Evolutionary conservation across 1,139 yeast genomes (phyloP).

Genomic region (Meyerozyma carpophila): DNA sequence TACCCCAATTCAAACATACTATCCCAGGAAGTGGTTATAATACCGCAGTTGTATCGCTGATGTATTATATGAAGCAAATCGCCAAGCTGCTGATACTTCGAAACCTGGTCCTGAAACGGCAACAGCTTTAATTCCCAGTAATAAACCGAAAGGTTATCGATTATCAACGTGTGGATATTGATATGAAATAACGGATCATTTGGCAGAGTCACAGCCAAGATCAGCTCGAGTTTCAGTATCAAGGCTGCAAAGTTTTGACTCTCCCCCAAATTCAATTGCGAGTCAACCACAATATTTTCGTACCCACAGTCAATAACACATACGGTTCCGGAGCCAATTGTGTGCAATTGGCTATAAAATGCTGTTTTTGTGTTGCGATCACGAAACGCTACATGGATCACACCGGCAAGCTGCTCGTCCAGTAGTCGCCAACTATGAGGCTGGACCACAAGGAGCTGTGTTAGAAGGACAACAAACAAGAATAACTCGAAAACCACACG

Average conservation of each 20-base stretch:
- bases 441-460: neutral
- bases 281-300: neutral
- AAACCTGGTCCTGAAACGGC: constrained; percentile 9
- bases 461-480: neutral
- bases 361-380: neutral
- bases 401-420: neutral
- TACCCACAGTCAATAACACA: neutral
- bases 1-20: constrained; percentile 27
- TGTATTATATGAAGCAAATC: constrained; percentile 11
- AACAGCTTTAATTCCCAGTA: constrained; percentile 27
- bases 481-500: neutral
- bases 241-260: neutral
- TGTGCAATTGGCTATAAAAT: neutral
- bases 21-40: constrained; percentile 32
- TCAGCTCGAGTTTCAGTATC: neutral
- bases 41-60: constrained; percentile 21
- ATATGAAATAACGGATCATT: constrained; percentile 1
- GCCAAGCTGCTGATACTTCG: constrained; percentile 13
- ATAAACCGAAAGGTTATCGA: constrained; percentile 25
- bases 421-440: neutral
- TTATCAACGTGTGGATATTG: constrained; percentile 15
- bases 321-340: neutral
- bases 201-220: neutral
- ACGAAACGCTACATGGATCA: neutral
- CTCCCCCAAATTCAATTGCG: neutral